A percentile compares a stretch with the other conserved stretches of the same genome.
Conservation (phyloP, 208 protist genomes). For the Trypanosoma platydactyli region DNA sequence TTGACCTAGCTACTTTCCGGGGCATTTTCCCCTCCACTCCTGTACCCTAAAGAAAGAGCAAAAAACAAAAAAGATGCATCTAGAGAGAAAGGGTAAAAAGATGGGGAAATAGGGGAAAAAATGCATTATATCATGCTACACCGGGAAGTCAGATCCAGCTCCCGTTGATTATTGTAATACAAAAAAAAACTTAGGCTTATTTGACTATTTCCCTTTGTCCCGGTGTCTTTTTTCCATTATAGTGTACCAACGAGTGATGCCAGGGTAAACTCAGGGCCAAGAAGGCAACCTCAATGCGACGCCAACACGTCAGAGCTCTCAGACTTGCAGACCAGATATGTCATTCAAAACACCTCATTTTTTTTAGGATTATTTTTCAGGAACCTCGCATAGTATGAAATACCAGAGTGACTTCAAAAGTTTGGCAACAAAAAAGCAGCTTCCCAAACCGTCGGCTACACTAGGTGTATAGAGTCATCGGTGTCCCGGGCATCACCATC, state of each 20-base stretch:
- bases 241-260: constrained; percentile 8
- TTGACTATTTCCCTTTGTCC: constrained; percentile 6
- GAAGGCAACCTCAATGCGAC: constrained; percentile 15
- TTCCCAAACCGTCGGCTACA: constrained; percentile 11
- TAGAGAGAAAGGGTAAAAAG: neutral
- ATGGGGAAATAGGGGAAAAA: constrained; percentile 8
- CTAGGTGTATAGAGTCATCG: neutral
- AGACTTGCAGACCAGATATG: constrained; percentile 11
- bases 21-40: neutral
- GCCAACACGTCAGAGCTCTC: constrained; percentile 7
- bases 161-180: neutral
- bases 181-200: neutral
- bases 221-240: constrained; percentile 8
- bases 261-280: neutral
- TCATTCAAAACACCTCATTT: constrained; percentile 12
- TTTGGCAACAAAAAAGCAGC: neutral
- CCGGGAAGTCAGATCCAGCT: no score
- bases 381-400: constrained; percentile 9
- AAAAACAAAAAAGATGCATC: constrained; percentile 11
- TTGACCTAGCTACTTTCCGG: neutral
- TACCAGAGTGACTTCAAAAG: neutral
- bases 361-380: neutral
- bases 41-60: constrained; percentile 18
- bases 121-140: neutral
- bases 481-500: neutral